phyloP scores from a whole-genome alignment of 148 eudicot genomes.

The Fagopyrum esculentum region DNA sequence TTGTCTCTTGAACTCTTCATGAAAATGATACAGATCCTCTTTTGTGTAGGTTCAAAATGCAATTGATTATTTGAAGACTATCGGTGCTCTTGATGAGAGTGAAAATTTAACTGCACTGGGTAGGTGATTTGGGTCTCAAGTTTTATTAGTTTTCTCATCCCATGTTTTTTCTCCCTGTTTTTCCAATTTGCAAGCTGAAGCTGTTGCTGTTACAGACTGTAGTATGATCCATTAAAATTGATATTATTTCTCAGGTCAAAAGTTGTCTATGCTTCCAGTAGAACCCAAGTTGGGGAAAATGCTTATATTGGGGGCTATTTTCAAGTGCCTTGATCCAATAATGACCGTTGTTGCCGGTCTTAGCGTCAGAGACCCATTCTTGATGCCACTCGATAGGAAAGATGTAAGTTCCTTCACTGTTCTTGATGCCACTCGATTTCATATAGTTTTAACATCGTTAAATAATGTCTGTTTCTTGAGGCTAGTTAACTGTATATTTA shows the following conservation, averaged over 20 bases:
- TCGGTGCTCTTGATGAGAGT: constrained; percentile 88
- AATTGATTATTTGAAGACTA: constrained; percentile 75
- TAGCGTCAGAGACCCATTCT: constrained; percentile 88
- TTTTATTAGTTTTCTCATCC: constrained; percentile 1
- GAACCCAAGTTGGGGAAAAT: constrained; percentile 97
- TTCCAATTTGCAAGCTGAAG: constrained; percentile 5
- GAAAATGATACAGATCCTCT: background rate
- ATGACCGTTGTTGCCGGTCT: constrained; percentile 96
- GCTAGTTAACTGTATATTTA: background rate
- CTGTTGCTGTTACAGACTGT: background rate
- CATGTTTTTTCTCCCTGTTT: background rate
- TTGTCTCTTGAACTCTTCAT: background rate
- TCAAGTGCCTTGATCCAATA: constrained; percentile 87
- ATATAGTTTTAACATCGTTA: background rate
- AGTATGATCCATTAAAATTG: background rate
- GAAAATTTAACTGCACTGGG: constrained; percentile 90
- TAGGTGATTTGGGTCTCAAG: constrained; percentile 15
- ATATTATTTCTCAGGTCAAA: constrained; percentile 47
- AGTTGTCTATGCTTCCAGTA: constrained; percentile 85
- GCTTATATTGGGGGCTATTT: constrained; percentile 85
- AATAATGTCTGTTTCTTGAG: background rate
- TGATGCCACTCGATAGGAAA: constrained; percentile 85
- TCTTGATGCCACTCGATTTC: background rate
- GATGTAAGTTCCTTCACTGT: constrained; percentile 50
- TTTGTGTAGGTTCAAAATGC: constrained; percentile 86